These are phyloP conservation scores for Acacia concinna DNA, from an alignment of 331 rosid species.

Conservation along the genomic window DNA sequence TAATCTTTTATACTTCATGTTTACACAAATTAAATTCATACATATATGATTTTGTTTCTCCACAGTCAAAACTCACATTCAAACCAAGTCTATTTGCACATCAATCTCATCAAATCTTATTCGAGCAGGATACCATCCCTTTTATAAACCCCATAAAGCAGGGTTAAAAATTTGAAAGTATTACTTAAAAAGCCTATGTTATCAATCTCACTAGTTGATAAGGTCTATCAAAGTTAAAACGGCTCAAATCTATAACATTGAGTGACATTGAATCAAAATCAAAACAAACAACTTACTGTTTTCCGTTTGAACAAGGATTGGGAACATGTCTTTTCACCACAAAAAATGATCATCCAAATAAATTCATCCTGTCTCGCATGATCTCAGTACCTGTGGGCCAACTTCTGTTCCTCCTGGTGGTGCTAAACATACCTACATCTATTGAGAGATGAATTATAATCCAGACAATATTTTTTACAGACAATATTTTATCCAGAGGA, in stretches of 20 bases:
- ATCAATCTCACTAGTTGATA: background rate
- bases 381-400: conserved; percentile 55
- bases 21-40: background rate
- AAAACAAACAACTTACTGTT: background rate
- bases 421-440: conserved; percentile 55
- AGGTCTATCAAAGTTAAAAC: background rate
- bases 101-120: background rate
- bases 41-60: background rate
- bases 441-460: background rate
- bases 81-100: background rate
- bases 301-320: background rate
- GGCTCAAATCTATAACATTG: background rate
- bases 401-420: conserved; percentile 56
- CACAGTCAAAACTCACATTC: background rate
- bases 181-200: background rate
- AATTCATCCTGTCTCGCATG: background rate
- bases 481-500: background rate
- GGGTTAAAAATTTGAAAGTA: background rate
- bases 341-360: background rate
- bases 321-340: background rate
- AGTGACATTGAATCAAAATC: background rate
- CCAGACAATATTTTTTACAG: background rate
- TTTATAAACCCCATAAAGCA: too few relatives aligned
- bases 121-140: too few relatives aligned
- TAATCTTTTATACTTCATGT: background rate